Percentiles rank a stretch among this genome's conserved stretches.
phyloP scores from a whole-genome alignment of 495 filamentous ascomycete species.

The Penicillium nucicola region DNA sequence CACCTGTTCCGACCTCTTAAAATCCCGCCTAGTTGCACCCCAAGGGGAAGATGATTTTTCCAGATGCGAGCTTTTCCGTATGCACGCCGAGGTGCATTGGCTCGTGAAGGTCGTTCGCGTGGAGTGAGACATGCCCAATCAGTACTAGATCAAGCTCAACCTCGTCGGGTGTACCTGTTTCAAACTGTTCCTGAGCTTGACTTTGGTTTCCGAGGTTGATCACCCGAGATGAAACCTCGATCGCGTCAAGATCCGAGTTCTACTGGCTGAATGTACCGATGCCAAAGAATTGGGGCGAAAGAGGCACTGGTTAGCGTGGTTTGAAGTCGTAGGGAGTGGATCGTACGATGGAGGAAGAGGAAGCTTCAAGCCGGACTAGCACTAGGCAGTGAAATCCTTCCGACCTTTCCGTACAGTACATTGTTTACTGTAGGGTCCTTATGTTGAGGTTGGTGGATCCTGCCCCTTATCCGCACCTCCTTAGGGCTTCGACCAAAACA shows the following conservation, averaged over 20 bases:
- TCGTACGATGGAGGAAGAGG: background rate
- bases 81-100: background rate
- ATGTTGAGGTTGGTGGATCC: too few species aligned
- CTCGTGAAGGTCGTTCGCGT: constrained; percentile 1
- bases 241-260: constrained; percentile 14
- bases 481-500: too few species aligned
- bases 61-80: background rate
- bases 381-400: background rate
- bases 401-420: background rate
- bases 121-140: constrained; percentile 3
- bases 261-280: constrained; percentile 18
- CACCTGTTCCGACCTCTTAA: constrained; percentile 3
- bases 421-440: background rate
- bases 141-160: background rate
- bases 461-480: background rate
- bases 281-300: constrained; percentile 7
- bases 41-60: background rate
- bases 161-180: background rate
- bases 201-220: background rate
- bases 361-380: background rate
- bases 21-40: constrained; percentile 15
- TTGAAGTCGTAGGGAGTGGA: constrained; percentile 16
- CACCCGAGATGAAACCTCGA: constrained; percentile 19
- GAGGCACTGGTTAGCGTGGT: constrained; percentile 11
- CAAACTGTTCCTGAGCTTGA: constrained; percentile 6